phyloP scores from a whole-genome alignment of 2,329 filamentous ascomycete genomes.

The Aulographum hederae region DNA sequence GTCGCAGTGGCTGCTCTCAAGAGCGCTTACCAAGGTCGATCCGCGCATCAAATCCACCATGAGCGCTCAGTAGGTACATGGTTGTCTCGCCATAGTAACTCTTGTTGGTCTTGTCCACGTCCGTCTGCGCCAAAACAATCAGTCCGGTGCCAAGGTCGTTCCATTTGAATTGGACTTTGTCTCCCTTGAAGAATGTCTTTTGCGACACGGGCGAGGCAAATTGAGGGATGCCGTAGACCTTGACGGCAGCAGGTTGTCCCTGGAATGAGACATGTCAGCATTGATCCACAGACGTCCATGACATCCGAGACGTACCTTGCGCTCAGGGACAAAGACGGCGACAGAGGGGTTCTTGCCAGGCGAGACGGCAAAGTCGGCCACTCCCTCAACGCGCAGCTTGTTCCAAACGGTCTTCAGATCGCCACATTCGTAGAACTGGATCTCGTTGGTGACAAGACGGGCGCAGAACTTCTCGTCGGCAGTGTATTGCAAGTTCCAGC shows the following conservation, averaged over 20 bases:
- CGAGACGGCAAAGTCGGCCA: conserved; percentile 73
- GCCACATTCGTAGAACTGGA: conserved; percentile 87
- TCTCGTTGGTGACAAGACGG: conserved; percentile 86
- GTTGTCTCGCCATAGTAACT: conserved; percentile 99
- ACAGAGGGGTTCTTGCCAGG: conserved; percentile 82
- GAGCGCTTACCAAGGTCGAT: conserved; percentile 53
- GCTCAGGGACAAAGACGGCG: conserved; percentile 87
- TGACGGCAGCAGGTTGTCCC: conserved; percentile 86
- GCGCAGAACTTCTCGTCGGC: conserved; percentile 86
- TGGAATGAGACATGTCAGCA: conserved; percentile 19
- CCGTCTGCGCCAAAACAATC: conserved; percentile 90
- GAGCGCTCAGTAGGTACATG: conserved; percentile 84
- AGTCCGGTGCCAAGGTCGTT: conserved; percentile 80
- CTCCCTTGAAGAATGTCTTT: conserved; percentile 98
- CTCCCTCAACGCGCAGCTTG: conserved; percentile 82
- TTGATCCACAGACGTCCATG: background rate
- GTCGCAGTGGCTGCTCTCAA: too few species aligned
- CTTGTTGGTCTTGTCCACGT: conserved; percentile 96
- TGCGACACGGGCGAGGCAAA: conserved; percentile 74
- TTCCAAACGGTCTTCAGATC: conserved; percentile 83
- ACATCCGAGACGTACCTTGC: conserved; percentile 47
- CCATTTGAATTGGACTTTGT: conserved; percentile 98
- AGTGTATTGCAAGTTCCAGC: conserved; percentile 96
- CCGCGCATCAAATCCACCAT: conserved; percentile 79
- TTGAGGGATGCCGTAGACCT: conserved; percentile 82